Percentiles rank a stretch among this genome's conserved stretches.
These are phyloP conservation scores for Fusarium aywerte DNA, from an alignment of 2,329 filamentous ascomycete genomes.

Conservation along the genomic window DNA sequence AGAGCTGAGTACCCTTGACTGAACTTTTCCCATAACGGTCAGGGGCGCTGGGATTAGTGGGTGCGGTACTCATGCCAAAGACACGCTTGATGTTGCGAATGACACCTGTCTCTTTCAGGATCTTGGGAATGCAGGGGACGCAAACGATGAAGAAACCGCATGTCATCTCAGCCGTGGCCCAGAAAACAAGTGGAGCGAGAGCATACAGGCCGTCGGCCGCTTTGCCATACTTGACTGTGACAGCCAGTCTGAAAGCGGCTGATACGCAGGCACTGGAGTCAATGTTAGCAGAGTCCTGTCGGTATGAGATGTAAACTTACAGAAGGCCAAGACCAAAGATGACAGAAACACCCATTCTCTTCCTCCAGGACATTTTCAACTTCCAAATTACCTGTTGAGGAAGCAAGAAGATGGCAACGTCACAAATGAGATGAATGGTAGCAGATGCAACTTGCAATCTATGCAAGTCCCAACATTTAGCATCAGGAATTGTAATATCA, in stretches of 20 bases:
- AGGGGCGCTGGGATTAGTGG: not conserved
- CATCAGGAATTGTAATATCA: not conserved
- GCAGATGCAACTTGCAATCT: slow-evolving; percentile 4
- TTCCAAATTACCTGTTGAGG: slow-evolving; percentile 49
- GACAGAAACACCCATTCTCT: slow-evolving; percentile 48
- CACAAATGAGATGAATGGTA: slow-evolving; percentile 17
- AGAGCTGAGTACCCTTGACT: not conserved
- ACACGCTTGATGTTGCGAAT: slow-evolving; percentile 34
- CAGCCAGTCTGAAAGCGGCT: not conserved
- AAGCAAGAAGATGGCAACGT: slow-evolving; percentile 47
- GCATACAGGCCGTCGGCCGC: not conserved
- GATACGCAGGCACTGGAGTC: slow-evolving; percentile 1
- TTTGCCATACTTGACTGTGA: slow-evolving; percentile 8
- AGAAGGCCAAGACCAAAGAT: slow-evolving; percentile 43
- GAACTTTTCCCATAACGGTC: not conserved
- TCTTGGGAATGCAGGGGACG: slow-evolving; percentile 11
- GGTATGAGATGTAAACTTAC: not conserved
- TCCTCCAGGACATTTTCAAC: slow-evolving; percentile 47
- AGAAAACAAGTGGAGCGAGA: slow-evolving; percentile 1
- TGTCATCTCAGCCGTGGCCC: slow-evolving; percentile 14
- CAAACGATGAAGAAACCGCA: slow-evolving; percentile 21
- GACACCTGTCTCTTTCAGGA: slow-evolving; percentile 28
- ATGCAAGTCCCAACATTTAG: slow-evolving; percentile 11
- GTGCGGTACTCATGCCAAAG: slow-evolving; percentile 29
- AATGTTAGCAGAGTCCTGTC: not conserved